Evolutionary conservation across 306 rosid genomes (phyloP).

Genomic region (Cicer judaicum): DNA sequence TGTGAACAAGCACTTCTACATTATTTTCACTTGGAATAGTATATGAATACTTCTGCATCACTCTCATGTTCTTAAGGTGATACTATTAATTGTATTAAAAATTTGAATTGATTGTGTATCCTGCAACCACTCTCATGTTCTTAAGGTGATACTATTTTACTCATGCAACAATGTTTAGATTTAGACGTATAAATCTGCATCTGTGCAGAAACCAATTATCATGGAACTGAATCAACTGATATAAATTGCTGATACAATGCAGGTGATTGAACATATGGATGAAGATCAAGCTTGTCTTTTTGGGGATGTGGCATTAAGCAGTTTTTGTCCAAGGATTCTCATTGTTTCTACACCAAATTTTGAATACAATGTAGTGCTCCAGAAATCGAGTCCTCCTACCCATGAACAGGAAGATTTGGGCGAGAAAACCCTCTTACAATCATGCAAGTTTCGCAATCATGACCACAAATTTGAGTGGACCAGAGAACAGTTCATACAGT

Average conservation of each 20-base stretch:
- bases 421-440: constrained; percentile 62
- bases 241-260: constrained; percentile 25
- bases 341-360: constrained; percentile 95
- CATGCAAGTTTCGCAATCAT: constrained; percentile 86
- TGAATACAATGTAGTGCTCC: constrained; percentile 88
- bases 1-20: not conserved
- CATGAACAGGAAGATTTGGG: constrained; percentile 74
- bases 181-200: constrained; percentile 7
- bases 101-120: constrained; percentile 30
- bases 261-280: constrained; percentile 98
- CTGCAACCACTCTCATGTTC: constrained; percentile 34
- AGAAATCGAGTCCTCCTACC: constrained; percentile 56
- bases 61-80: constrained; percentile 29
- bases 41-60: not conserved
- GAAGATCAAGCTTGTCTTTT: constrained; percentile 87
- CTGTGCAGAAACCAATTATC: constrained; percentile 12
- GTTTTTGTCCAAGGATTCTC: constrained; percentile 76
- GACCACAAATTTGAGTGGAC: constrained; percentile 99
- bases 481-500: constrained; percentile 73
- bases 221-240: constrained; percentile 31
- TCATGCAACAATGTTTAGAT: constrained; percentile 6
- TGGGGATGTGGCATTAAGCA: constrained; percentile 75
- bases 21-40: constrained; percentile 10
- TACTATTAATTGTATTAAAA: not conserved
- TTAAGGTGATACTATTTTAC: constrained; percentile 16